A percentile compares a stretch with the other conserved stretches of the same genome.
These are phyloP conservation scores for Poa pratensis DNA, from an alignment of 176 grass and related monocot species.

Conservation along the genomic window DNA sequence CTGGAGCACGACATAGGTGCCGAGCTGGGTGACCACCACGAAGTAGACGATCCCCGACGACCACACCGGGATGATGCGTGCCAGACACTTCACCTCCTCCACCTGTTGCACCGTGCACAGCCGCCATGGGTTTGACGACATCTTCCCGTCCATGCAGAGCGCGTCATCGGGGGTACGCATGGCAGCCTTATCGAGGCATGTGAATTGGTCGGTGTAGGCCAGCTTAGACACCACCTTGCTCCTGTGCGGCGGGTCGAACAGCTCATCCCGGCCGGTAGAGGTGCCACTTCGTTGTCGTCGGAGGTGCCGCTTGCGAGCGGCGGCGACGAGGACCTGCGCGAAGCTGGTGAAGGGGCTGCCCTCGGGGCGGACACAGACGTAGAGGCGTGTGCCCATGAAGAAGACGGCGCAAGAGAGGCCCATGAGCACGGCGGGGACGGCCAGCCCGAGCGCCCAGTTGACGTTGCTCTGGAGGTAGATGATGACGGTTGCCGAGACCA, in stretches of 20 bases:
- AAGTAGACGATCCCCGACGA: background rate
- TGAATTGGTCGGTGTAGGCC: background rate
- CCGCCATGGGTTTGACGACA: background rate
- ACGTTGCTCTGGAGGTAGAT: conserved; percentile 8
- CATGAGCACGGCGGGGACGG: background rate
- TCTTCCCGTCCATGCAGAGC: background rate
- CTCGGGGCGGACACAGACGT: background rate
- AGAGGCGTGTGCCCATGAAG: conserved; percentile 1
- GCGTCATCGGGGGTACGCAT: background rate
- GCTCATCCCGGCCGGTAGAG: too few species aligned
- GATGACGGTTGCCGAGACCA: background rate
- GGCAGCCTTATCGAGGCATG: background rate
- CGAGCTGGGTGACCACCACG: background rate
- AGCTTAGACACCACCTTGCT: background rate
- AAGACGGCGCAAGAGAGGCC: background rate
- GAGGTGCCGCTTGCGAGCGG: background rate
- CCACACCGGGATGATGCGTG: background rate
- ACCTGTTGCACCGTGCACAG: background rate
- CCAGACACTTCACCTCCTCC: background rate
- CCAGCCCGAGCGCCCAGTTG: background rate
- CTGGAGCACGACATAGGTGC: conserved; percentile 1
- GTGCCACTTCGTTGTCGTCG: background rate
- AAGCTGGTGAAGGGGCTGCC: conserved; percentile 11
- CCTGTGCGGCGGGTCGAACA: background rate
- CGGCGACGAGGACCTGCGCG: background rate